A percentile compares a stretch with the other conserved stretches of the same genome.
phyloP scores from a whole-genome alignment of 768 basidiomycete species.

The Butyriboletus loyo region DNA sequence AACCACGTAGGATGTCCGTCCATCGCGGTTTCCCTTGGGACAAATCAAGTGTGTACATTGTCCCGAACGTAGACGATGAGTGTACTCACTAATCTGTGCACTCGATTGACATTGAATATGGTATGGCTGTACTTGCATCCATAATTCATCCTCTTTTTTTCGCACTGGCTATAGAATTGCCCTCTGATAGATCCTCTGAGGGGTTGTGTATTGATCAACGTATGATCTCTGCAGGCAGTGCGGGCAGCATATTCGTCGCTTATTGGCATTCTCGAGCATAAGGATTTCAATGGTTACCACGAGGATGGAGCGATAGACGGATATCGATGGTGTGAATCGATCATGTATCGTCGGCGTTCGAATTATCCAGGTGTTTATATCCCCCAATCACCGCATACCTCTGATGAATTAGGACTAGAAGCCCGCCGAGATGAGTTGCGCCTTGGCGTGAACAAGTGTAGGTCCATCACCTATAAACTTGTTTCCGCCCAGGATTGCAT shows the following conservation, averaged over 20 bases:
- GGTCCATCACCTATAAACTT: not conserved
- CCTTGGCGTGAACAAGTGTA: not conserved
- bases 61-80: no score
- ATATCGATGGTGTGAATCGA: not conserved
- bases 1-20: slow-evolving; percentile 6
- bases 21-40: slow-evolving; percentile 4
- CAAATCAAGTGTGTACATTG: not conserved
- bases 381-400: not conserved
- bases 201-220: slow-evolving; percentile 3
- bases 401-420: not conserved
- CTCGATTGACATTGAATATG: slow-evolving; percentile 18
- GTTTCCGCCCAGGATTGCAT: not conserved
- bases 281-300: not conserved
- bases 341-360: not conserved
- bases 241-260: slow-evolving; percentile 17
- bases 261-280: slow-evolving; percentile 9
- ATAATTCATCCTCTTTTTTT: not conserved
- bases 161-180: slow-evolving; percentile 2
- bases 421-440: not conserved
- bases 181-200: slow-evolving; percentile 7
- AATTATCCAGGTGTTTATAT: not conserved
- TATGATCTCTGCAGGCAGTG: slow-evolving; percentile 18
- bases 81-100: slow-evolving; percentile 7
- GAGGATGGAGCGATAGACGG: not conserved
- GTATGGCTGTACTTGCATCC: slow-evolving; percentile 20